These are phyloP conservation scores for Mycena maculata DNA, from an alignment of 768 basidiomycete genomes.

Conservation along the genomic window DNA sequence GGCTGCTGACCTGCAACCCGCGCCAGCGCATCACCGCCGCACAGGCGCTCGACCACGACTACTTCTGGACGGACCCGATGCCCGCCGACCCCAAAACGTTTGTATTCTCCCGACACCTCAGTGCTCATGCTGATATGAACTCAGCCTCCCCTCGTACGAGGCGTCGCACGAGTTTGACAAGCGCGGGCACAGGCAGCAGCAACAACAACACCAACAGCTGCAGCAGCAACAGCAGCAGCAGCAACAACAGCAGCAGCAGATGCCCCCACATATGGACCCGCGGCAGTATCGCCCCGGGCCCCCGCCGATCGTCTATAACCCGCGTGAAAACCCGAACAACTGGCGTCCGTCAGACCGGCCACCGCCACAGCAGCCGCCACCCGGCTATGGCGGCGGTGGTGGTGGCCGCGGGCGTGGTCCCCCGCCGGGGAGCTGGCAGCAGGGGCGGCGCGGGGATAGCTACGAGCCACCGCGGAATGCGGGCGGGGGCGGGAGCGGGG, in stretches of 20 bases:
- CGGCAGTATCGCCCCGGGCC: conserved; percentile 21
- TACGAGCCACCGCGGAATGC: conserved; percentile 6
- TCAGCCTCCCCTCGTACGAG: conserved; percentile 80
- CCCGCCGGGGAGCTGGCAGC: background rate
- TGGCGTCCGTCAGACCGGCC: background rate
- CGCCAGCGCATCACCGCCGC: conserved; percentile 84
- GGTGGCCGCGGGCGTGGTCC: background rate
- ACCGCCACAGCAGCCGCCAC: background rate
- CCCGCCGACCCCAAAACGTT: conserved; percentile 88
- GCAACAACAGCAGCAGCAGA: background rate
- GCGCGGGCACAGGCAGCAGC: conserved; percentile 66
- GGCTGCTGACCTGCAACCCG: conserved; percentile 86
- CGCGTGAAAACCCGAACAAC: conserved; percentile 24
- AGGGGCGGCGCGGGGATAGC: background rate
- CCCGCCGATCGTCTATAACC: conserved; percentile 8
- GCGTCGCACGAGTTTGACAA: conserved; percentile 88
- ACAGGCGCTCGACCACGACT: conserved; percentile 90
- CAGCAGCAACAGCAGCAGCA: conserved; percentile 39
- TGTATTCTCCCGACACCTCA: conserved; percentile 38
- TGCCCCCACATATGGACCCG: conserved; percentile 10
- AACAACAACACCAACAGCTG: conserved; percentile 34
- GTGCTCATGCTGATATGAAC: conserved; percentile 5
- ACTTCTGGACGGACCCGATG: conserved; percentile 93
- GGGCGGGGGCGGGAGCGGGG: background rate
- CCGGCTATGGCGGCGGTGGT: background rate